A percentile compares a stretch with the other conserved stretches of the same genome.
Conservation (phyloP, 495 filamentous ascomycete species). For the Talaromyces adpressus region DNA sequence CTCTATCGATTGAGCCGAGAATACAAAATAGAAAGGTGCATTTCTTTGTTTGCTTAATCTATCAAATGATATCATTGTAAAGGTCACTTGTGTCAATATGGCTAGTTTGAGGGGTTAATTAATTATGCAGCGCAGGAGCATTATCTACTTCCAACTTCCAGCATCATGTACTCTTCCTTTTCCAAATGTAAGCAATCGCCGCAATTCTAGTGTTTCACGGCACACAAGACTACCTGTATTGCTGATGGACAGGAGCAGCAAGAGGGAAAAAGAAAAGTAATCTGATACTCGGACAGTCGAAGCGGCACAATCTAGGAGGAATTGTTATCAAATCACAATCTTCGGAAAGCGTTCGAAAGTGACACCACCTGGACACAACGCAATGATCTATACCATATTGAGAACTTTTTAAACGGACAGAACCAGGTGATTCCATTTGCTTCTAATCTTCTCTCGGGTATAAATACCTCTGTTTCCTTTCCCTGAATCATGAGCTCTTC, state of each 20-base stretch:
- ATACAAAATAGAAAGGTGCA: neutral
- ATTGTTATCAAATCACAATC: neutral
- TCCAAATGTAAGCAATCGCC: neutral
- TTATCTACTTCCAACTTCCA: neutral
- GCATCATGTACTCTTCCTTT: neutral
- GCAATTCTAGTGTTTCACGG: no score
- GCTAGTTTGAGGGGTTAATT: neutral
- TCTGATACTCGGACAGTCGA: neutral
- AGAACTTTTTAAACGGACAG: neutral
- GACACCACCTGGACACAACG: neutral
- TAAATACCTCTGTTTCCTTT: neutral
- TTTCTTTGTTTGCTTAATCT: neutral
- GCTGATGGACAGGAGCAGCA: neutral
- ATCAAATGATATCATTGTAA: neutral
- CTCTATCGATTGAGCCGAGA: neutral
- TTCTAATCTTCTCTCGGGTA: neutral
- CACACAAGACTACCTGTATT: no score
- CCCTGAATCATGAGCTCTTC: neutral
- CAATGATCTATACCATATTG: neutral
- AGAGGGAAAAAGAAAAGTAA: neutral
- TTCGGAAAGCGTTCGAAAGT: neutral
- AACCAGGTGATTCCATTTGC: neutral
- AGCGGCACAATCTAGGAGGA: neutral
- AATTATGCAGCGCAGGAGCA: neutral
- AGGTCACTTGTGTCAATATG: neutral